A percentile compares a stretch with the other conserved stretches of the same genome.
Evolutionary conservation across 176 grass and related monocot species (phyloP).

Genomic region (Avena eriantha): DNA sequence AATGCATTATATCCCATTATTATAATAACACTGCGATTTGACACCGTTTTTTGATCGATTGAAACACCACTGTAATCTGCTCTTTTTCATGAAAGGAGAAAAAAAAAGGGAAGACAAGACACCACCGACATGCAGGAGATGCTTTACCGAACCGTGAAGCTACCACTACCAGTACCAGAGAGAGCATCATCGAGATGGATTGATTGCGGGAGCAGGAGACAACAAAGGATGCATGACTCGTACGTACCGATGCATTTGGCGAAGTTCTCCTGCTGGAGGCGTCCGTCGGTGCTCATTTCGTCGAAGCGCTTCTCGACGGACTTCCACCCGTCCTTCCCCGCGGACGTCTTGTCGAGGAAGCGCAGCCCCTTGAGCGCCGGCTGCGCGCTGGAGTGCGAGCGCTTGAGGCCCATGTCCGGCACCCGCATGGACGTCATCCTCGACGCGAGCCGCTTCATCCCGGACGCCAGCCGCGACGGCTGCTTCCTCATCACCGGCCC

Average conservation of each 20-base stretch:
- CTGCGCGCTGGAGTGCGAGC: slow-evolving; percentile 57
- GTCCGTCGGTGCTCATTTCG: slow-evolving; percentile 55
- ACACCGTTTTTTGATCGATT: not conserved
- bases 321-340: slow-evolving; percentile 79
- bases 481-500: slow-evolving; percentile 50
- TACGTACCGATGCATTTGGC: slow-evolving; percentile 82
- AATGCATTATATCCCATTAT: not conserved
- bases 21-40: too few species aligned
- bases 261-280: slow-evolving; percentile 70
- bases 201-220: not conserved
- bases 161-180: not conserved
- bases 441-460: slow-evolving; percentile 46
- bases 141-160: not conserved
- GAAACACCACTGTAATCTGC: not conserved
- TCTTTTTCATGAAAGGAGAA: not conserved
- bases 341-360: slow-evolving; percentile 75
- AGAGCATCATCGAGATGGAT: not conserved
- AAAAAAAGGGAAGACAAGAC: not conserved
- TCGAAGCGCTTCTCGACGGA: slow-evolving; percentile 83
- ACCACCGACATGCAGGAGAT: not conserved
- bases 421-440: slow-evolving; percentile 58
- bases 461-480: slow-evolving; percentile 59
- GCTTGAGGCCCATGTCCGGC: slow-evolving; percentile 49
- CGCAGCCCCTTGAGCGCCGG: slow-evolving; percentile 60
- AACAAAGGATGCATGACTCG: too few species aligned